Conservation (phyloP, 129 eudicot genomes). For the Helichrysum umbraculigerum region DNA sequence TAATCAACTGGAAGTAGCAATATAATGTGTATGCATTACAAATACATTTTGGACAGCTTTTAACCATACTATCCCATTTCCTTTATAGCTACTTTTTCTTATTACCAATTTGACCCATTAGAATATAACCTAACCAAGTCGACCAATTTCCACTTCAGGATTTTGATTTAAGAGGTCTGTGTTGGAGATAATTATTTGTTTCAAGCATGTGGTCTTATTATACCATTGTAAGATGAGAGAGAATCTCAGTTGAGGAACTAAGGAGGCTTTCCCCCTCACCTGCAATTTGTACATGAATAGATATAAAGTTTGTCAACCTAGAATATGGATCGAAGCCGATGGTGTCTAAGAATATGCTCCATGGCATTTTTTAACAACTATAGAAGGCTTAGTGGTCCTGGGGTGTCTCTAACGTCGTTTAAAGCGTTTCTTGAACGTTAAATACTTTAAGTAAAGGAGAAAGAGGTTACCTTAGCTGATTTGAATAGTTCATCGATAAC, state of each 20-base stretch:
- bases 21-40: background rate
- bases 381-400: background rate
- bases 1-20: background rate
- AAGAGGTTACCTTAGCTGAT: slow-evolving; percentile 83
- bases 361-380: background rate
- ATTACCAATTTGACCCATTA: background rate
- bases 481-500: slow-evolving; percentile 92
- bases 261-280: slow-evolving; percentile 59
- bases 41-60: background rate
- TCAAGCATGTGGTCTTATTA: slow-evolving; percentile 33
- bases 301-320: slow-evolving; percentile 38
- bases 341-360: background rate
- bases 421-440: background rate
- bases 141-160: background rate
- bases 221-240: slow-evolving; percentile 63
- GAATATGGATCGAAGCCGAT: slow-evolving; percentile 5
- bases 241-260: slow-evolving; percentile 57
- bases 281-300: slow-evolving; percentile 53
- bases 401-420: background rate
- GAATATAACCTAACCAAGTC: background rate
- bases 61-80: background rate
- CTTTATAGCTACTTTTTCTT: background rate
- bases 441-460: slow-evolving; percentile 11
- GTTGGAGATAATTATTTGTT: slow-evolving; percentile 11
- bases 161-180: slow-evolving; percentile 7